Evolutionary conservation across 2,329 filamentous ascomycete genomes (phyloP), one percentile per base, ranked within the genome.

Genomic region (Sclerotinia sclerotiorum): DNA sequence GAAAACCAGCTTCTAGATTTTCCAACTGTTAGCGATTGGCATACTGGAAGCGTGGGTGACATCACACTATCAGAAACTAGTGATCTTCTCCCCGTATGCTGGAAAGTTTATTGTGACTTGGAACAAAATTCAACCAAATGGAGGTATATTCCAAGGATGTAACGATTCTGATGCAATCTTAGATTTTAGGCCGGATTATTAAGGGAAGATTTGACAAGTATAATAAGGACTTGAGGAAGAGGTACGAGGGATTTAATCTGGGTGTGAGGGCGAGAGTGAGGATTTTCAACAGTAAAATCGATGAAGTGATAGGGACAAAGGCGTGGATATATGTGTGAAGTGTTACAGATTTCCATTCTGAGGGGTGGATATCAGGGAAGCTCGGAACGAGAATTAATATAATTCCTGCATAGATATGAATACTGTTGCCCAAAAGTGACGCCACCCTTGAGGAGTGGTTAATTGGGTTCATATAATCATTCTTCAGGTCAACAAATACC

Each of bases 1-100:
- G 21, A 11, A 10, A 17, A 7, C 10, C 42, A 67, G 65, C 52
- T 67, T 42, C 46, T 67, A 0, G 65, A 67, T 29, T 61, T 52
- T 11, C 8, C 55, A 4, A 17, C 32, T 6, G 5, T 60, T 7
- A 15, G 11, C 7, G 32, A 67, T 52, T 61, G 46, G 44, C 46
- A 67, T 15, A 39, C 13, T 0, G 44, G 65, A 27, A 24, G 42
- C 5, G 32, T 67, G 17, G 61, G 51, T 19, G 54, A 32, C 2
- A 67, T 67, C 32, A 62, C 46, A 13, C 35, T 35, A 5, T 3
- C 58, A 35, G 44, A 44, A 1, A 21, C 5, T 13, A 29, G 24
- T 15, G 19, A 61, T 29, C 29, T 46, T 1, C 21, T 67, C 5
- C 10, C 55, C 8, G 19, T 67, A 2, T 35, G 44, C 46, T 32